Evolutionary conservation across 768 basidiomycete species (phyloP).

Genomic region (Boletus barrowsii): DNA sequence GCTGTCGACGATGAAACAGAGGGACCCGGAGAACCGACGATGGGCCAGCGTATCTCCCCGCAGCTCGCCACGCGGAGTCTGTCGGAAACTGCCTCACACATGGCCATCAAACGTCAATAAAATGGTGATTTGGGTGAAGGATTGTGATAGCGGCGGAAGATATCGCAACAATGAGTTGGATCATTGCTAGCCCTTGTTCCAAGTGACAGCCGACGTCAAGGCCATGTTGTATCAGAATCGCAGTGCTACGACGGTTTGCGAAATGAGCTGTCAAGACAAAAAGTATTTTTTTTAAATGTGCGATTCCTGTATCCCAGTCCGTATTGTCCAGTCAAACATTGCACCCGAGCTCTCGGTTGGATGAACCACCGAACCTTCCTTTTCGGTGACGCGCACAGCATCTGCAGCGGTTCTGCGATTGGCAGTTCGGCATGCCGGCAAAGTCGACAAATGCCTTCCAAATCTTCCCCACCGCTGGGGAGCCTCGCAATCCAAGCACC

Average conservation of each 20-base stretch:
- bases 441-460: constrained; percentile 36
- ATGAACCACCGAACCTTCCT: constrained; percentile 32
- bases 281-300: background rate
- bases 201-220: constrained; percentile 25
- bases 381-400: constrained; percentile 18
- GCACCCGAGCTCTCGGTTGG: background rate
- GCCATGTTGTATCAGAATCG: constrained; percentile 11
- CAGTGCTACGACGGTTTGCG: constrained; percentile 10
- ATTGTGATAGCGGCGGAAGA: constrained; percentile 12
- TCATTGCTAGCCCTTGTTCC: constrained; percentile 11
- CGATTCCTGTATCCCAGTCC: background rate
- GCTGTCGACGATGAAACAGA: constrained; percentile 27
- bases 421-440: constrained; percentile 29
- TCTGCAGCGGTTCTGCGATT: constrained; percentile 18
- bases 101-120: constrained; percentile 28
- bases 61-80: constrained; percentile 18
- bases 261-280: constrained; percentile 24
- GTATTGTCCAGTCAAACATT: background rate
- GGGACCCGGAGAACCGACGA: constrained; percentile 5
- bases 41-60: constrained; percentile 15
- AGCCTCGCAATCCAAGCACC: constrained; percentile 71
- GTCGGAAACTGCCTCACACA: constrained; percentile 18
- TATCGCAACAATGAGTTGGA: constrained; percentile 27
- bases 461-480: constrained; percentile 51
- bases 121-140: constrained; percentile 6